A percentile compares a stretch with the other conserved stretches of the same genome.
phyloP scores from a whole-genome alignment of 345 rosid species.

The Hibiscus trionum region DNA sequence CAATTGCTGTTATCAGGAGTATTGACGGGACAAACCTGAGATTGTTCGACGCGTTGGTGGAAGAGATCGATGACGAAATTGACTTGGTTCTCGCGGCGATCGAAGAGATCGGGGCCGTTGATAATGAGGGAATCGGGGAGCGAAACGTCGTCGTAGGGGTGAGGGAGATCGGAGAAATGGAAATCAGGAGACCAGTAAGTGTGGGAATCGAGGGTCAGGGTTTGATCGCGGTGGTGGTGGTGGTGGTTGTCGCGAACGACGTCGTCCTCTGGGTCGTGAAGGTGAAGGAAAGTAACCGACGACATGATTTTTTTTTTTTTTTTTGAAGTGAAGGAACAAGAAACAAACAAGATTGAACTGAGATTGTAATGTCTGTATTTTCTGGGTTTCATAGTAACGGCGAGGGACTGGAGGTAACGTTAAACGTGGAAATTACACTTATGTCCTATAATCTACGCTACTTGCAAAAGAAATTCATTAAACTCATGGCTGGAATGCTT shows the following conservation, averaged over 20 bases:
- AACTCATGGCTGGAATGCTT: too few species aligned
- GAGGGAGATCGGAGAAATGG: constrained; percentile 22
- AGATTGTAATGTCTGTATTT: not conserved
- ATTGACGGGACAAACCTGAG: constrained; percentile 31
- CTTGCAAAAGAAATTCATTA: too few species aligned
- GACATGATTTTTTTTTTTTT: not conserved
- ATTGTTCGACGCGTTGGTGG: constrained; percentile 86
- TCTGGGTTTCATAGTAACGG: not conserved
- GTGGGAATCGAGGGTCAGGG: constrained; percentile 23
- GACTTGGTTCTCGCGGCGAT: constrained; percentile 50
- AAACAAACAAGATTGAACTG: not conserved
- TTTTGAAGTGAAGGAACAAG: not conserved
- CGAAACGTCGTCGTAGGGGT: constrained; percentile 3
- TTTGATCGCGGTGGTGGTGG: not conserved
- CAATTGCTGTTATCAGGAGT: not conserved
- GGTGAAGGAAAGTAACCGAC: not conserved
- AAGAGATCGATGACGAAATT: constrained; percentile 85
- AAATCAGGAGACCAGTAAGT: constrained; percentile 25
- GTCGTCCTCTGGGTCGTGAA: not conserved
- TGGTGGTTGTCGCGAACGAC: not conserved
- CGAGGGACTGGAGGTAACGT: not conserved
- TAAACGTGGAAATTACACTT: not conserved
- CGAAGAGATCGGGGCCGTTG: constrained; percentile 38
- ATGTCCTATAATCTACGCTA: not conserved
- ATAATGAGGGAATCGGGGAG: constrained; percentile 32